Evolutionary conservation across 345 rosid genomes (phyloP), one percentile per base, ranked within the genome.

Genomic region (Pistacia vera): DNA sequence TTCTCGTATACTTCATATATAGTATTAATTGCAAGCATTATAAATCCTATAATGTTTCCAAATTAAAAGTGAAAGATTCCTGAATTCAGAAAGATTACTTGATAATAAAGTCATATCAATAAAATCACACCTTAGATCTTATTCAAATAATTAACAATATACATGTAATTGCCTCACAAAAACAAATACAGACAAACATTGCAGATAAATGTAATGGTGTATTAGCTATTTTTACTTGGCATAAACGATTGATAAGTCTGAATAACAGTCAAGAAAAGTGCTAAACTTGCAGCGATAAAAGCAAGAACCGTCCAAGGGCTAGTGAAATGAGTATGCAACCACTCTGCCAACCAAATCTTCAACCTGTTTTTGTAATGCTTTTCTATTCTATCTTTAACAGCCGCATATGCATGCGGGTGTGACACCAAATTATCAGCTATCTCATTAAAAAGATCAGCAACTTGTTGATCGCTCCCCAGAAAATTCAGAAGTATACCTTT

Each of bases 391-490:
- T 61, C 59, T 51, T 25, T 63, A 16, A 77, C 67, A 2, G 11
- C 38, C 4, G 9, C 44, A 54, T 61, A 77, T 9, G 14, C 54
- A 1, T 0, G 0, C 3, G 41, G 51, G 38, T 66, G 66, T 7
- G 77, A 62, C 8, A 14, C 61, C 63, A 72, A 20, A 22, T 73
- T 41, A 13, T 13, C 18, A 38, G 77, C 41, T 46, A 67, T 38
- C 12, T 66, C 28, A 16, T 66, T 12, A 33, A 79, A 74, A 33
- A 54, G 58, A 6, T 63, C 18, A 0, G 52, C 55, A 14, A 63
- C 74, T 4, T 68, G 60, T 14, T 55, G 33, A 11, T 79, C 70
- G 17, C 64, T 55, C 10, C 63, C 63, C 0, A 79, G 74, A n/a
- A 11, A 22, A 59, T 25, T 74, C 52, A 16, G 2, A 7, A 74